These are phyloP conservation scores for Rhodotorula sphaerocarpa DNA, from an alignment of 768 basidiomycete species.

Conservation along the genomic window DNA sequence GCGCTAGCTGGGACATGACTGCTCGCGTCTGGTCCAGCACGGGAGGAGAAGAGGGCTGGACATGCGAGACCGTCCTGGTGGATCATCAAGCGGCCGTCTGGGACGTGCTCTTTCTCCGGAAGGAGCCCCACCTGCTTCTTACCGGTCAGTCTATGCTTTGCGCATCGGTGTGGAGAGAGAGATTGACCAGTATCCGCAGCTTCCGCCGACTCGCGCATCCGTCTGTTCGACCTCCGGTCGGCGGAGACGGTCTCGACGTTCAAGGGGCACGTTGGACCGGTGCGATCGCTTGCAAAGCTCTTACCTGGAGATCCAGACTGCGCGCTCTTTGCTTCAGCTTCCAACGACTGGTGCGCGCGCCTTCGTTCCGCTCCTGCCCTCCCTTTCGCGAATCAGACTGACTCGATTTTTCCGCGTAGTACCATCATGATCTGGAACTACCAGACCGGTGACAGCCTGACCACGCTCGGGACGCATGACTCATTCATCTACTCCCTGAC, in stretches of 20 bases:
- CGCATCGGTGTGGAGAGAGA: slow-evolving; percentile 39
- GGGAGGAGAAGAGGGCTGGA: slow-evolving; percentile 50
- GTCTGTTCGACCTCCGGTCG: slow-evolving; percentile 45
- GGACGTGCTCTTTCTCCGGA: slow-evolving; percentile 67
- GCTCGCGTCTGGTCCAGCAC: slow-evolving; percentile 17
- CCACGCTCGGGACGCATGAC: slow-evolving; percentile 79
- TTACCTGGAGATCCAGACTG: slow-evolving; percentile 53
- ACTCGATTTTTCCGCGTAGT: slow-evolving; percentile 47
- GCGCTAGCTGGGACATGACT: slow-evolving; percentile 31
- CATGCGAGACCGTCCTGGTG: slow-evolving; percentile 61
- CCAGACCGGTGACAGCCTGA: slow-evolving; percentile 47
- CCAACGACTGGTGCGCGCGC: slow-evolving; percentile 69
- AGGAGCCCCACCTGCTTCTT: slow-evolving; percentile 33
- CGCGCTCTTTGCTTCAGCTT: slow-evolving; percentile 79
- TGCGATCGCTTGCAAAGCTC: slow-evolving; percentile 69
- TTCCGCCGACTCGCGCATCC: slow-evolving; percentile 89
- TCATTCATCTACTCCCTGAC: slow-evolving; percentile 89
- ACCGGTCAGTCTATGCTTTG: slow-evolving; percentile 42
- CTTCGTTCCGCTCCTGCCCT: neutral
- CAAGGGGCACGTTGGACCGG: slow-evolving; percentile 74
- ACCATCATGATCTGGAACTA: slow-evolving; percentile 82
- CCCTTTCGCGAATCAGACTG: neutral
- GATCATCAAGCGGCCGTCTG: slow-evolving; percentile 87
- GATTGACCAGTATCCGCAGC: too few relatives aligned
- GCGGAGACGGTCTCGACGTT: slow-evolving; percentile 58